These are phyloP conservation scores for Cytospora piceae DNA, from an alignment of 2,329 filamentous ascomycete genomes.

Conservation along the genomic window DNA sequence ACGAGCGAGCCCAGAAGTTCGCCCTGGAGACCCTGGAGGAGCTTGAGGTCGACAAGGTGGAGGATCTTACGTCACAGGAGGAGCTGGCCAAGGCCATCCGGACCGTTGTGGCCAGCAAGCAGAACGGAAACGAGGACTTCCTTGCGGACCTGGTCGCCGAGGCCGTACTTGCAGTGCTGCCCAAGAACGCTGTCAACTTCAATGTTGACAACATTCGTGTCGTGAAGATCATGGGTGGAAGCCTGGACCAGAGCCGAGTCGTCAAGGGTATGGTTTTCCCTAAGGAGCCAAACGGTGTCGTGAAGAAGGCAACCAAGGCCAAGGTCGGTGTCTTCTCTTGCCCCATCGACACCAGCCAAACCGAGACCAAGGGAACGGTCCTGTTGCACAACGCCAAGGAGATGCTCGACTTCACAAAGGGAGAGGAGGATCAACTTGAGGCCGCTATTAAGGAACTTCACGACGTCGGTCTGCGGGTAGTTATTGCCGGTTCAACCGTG, in stretches of 20 bases:
- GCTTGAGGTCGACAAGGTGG: conserved; percentile 87
- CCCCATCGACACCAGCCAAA: conserved; percentile 92
- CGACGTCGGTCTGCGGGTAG: conserved; percentile 88
- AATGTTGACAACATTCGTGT: conserved; percentile 99
- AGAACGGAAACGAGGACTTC: conserved; percentile 89
- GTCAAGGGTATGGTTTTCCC: conserved; percentile 99
- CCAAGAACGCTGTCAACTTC: conserved; percentile 94
- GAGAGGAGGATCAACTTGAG: conserved; percentile 92
- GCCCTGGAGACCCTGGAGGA: conserved; percentile 85
- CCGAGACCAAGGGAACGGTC: conserved; percentile 98
- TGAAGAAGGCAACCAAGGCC: conserved; percentile 90
- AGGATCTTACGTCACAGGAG: conserved; percentile 76
- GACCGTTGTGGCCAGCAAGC: conserved; percentile 95
- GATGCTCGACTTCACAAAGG: conserved; percentile 98
- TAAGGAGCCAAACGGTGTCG: conserved; percentile 85
- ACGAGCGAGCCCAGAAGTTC: conserved; percentile 91
- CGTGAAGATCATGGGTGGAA: conserved; percentile 99
- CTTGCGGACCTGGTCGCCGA: conserved; percentile 87
- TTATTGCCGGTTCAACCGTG: conserved; percentile 90
- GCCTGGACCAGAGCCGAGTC: conserved; percentile 89
- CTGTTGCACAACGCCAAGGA: conserved; percentile 96
- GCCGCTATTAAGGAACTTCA: conserved; percentile 91
- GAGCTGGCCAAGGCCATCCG: conserved; percentile 94
- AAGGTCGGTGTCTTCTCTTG: conserved; percentile 98
- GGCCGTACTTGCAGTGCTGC: conserved; percentile 81